Base-by-base conservation (phyloP, 2,329 filamentous ascomycete genomes). In the Bipolaris gigantea region DNA sequence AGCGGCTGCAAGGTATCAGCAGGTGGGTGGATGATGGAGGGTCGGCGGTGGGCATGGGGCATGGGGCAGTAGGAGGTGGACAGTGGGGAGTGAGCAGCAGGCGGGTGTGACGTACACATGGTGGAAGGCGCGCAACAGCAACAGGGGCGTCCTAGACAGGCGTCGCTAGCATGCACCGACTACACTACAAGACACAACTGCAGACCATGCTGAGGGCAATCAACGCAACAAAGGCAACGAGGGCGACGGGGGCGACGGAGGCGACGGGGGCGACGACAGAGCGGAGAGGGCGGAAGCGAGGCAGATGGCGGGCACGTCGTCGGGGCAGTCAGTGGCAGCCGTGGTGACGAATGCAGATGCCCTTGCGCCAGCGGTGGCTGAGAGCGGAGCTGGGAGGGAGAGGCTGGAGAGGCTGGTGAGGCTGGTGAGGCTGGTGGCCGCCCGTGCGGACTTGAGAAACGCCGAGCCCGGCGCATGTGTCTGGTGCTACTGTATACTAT, bases 21-120 rank as follows among this genome's bases (percentile, higher is more conserved):
- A 41, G 18, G 44, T 21, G 40, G 46, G 19, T 19, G 21, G 35
- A 5, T n/a, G 30, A 27, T 9, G 32, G 25, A 9, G n/a, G 16
- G 34, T 10, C 8, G 33, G 3, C 4, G n/a, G 15, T 9, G n/a
- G n/a, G n/a, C n/a, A n/a, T n/a, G n/a, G n/a, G n/a, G n/a, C n/a
- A 16, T 27, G 10, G 49, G 15, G 23, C 44, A 18, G 33, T 9
- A 11, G n/a, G 15, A n/a, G 8, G 38, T 18, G 49, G 15, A 19
- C 49, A 33, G 16, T 11, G 36, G 44, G 58, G 34, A 40, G 36
- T 42, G 52, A 46, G 36, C 23, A 30, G 18, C 46, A 50, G 44
- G 34, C 19, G n/a, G 19, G 55, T 34, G 58, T 65, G 62, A 74
- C 71, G 62, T 74, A 77, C 75, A 72, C 75, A 77, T 77, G 48